Evolutionary conservation across 441 rosid species (phyloP).

Genomic region (Populus hybrid): DNA sequence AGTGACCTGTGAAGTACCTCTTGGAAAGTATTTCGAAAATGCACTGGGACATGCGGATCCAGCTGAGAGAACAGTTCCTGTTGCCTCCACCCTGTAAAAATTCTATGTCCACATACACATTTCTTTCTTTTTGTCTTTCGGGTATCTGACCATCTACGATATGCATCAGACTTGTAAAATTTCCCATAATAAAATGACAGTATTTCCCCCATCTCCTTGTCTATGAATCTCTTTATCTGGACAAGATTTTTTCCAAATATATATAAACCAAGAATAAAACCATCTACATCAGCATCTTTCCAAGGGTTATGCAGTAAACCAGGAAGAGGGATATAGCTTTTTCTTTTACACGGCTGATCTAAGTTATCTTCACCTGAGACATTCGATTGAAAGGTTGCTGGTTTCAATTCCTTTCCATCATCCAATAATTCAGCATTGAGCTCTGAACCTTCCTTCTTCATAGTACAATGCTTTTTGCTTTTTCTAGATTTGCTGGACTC

Average conservation of each 20-base stretch:
- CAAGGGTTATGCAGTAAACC: slow-evolving; percentile 35
- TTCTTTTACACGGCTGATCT: slow-evolving; percentile 10
- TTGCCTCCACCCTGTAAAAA: slow-evolving; percentile 73
- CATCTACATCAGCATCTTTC: slow-evolving; percentile 47
- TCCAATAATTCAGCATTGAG: slow-evolving; percentile 21
- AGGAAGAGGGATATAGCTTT: slow-evolving; percentile 40
- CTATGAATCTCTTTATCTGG: slow-evolving; percentile 50
- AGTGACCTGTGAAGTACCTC: slow-evolving; percentile 35
- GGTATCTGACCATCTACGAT: slow-evolving; percentile 54
- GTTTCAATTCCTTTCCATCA: slow-evolving; percentile 24
- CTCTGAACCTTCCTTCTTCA: slow-evolving; percentile 30
- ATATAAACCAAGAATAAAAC: slow-evolving; percentile 68
- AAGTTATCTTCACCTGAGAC: slow-evolving; percentile 14
- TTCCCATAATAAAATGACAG: slow-evolving; percentile 62
- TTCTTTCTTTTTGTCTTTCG: slow-evolving; percentile 47
- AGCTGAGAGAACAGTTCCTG: slow-evolving; percentile 58
- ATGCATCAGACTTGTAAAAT: slow-evolving; percentile 52
- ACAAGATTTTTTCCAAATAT: slow-evolving; percentile 63
- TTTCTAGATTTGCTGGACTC: slow-evolving; percentile 34
- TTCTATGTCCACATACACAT: slow-evolving; percentile 49
- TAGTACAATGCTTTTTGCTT: slow-evolving; percentile 28
- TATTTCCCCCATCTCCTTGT: slow-evolving; percentile 60
- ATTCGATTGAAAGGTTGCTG: slow-evolving; percentile 13
- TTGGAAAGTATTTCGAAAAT: slow-evolving; percentile 34
- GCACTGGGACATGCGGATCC: slow-evolving; percentile 40